These are phyloP conservation scores for Prunus yedoensis DNA, from an alignment of 331 rosid species.

Conservation along the genomic window DNA sequence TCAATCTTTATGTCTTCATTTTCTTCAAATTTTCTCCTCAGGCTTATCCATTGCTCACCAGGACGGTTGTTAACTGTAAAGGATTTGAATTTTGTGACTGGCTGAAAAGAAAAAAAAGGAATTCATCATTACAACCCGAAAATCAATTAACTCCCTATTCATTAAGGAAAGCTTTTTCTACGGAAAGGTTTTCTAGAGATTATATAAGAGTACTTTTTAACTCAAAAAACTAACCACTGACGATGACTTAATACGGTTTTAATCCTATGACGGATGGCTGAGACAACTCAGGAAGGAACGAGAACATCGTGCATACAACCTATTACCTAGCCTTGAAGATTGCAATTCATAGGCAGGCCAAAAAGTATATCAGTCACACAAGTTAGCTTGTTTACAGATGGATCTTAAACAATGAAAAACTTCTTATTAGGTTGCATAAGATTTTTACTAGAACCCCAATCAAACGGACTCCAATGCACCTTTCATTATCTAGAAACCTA, in stretches of 20 bases:
- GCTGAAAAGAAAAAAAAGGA: slow-evolving; percentile 41
- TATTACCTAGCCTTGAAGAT: neutral
- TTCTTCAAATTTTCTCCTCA: slow-evolving; percentile 51
- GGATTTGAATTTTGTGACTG: slow-evolving; percentile 45
- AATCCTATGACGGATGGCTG: neutral
- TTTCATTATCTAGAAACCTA: neutral
- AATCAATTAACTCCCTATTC: neutral
- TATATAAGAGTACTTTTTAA: neutral
- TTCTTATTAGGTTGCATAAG: neutral
- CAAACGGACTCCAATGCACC: neutral
- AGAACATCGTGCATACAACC: neutral
- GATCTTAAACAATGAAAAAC: neutral
- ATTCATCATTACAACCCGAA: neutral
- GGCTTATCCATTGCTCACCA: slow-evolving; percentile 74
- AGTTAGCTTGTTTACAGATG: neutral
- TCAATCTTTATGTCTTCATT: slow-evolving; percentile 69
- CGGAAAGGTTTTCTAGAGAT: neutral
- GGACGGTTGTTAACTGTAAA: slow-evolving; percentile 61
- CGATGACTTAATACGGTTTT: neutral
- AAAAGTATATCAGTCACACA: neutral
- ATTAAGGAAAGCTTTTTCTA: neutral
- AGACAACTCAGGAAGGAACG: neutral
- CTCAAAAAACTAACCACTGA: neutral
- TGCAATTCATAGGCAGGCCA: neutral
- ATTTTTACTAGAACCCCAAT: neutral